Evolutionary conservation across 352 stramenopile species (phyloP), one percentile per base, ranked within the genome.

Genomic region (Phytopythium sindhum): DNA sequence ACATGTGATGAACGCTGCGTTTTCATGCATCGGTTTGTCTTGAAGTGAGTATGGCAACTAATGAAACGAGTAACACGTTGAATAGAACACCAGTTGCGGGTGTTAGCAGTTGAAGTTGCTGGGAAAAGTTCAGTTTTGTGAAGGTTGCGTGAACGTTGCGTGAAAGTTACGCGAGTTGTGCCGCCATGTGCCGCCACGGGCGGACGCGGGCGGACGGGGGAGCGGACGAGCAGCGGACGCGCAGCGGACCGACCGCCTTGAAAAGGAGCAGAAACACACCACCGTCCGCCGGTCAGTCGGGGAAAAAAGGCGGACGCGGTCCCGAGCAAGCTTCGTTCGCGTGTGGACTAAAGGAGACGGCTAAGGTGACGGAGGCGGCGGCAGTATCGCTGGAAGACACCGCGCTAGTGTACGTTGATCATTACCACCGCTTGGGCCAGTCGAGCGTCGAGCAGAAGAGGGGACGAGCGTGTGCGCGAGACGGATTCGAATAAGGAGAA

Each of bases 131-230:
- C 47, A 53, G 47, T 31, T 53, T 53, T 33, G 10, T 5, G 24
- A 29, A 26, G 44, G 44, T 51, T 51, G 44, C 44, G 19, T n/a
- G 33, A 39, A 39, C 7, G 33, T 39, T 39, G 33, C 33, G 33
- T 19, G 51, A 57, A 57, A 17, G 51, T 57, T 28, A 29, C 51
- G 17, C 7, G 17, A 24, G 29, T 19, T 44, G 52, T 58, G 31
- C 52, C 52, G 52, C 29, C 52, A 26, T 45, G 52, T 58, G 52
- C 52, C 52, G 52, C 31, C 52, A 58, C 15, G 24, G 50, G 21
- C 41, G 41, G 44, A 51, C 44, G 28, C 26, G 26, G 24, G 47
- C 24, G 47, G 47, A 54, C 24, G 47, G 47, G 19, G n/a, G 23
- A 33, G 45, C 24, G 45, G 45, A 53, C 45, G 45, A 21, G 53